A percentile compares a stretch with the other conserved stretches of the same genome.
These are phyloP conservation scores for Aspergillus glaucus DNA, from an alignment of 2,329 filamentous ascomycete species.

Conservation along the genomic window DNA sequence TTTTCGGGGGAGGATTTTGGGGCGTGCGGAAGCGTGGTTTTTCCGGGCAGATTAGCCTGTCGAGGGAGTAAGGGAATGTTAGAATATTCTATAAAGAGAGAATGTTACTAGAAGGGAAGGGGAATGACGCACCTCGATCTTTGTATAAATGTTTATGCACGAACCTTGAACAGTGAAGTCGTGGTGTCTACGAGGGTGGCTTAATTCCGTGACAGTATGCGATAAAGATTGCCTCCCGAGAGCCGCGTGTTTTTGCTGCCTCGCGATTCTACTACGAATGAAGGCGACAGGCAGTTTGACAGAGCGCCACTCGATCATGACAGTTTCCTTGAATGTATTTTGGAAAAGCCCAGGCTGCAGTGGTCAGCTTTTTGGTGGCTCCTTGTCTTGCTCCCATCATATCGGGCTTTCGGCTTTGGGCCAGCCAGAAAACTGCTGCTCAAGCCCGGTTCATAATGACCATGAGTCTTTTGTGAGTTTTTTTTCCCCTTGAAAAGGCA, in stretches of 20 bases:
- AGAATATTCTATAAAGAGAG: conserved; percentile 4
- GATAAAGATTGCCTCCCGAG: background rate
- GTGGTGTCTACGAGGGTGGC: background rate
- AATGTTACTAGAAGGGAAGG: background rate
- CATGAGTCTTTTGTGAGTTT: too few species aligned
- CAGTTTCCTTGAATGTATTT: background rate
- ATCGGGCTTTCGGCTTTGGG: too few species aligned
- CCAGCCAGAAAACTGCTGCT: too few species aligned
- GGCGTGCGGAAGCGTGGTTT: conserved; percentile 26
- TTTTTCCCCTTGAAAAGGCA: too few species aligned
- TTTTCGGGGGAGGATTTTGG: conserved; percentile 18
- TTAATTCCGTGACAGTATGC: background rate
- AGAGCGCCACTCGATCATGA: background rate
- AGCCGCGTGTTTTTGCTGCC: background rate
- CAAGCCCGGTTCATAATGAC: too few species aligned
- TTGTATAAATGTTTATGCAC: background rate
- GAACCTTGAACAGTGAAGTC: background rate
- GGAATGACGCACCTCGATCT: background rate
- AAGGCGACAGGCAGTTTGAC: background rate
- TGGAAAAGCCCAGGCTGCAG: background rate
- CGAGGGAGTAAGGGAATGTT: conserved; percentile 2
- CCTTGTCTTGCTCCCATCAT: background rate
- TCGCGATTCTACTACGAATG: background rate
- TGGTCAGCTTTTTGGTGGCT: too few species aligned
- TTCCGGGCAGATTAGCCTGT: conserved; percentile 16